Evolutionary conservation across 139 green algal species (phyloP).

Genomic region (Tetraselmis striata): DNA sequence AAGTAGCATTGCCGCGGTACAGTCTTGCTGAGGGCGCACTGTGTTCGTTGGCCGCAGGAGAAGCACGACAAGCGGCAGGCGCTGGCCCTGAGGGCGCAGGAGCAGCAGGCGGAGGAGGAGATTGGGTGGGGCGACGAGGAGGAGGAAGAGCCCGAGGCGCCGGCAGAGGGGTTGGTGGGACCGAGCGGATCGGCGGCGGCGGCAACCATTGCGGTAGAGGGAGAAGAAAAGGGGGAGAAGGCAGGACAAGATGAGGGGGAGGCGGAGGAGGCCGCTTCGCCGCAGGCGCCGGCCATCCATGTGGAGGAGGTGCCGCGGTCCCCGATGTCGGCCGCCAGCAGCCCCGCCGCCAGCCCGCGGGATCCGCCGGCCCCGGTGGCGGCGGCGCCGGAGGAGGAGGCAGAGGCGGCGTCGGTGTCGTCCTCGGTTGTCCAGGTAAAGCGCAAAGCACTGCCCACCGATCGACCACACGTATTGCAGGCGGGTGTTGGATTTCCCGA

Average conservation of each 20-base stretch:
- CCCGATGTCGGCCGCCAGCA: not conserved
- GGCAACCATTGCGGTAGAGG: no score
- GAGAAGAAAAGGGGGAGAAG: no score
- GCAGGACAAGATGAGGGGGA: not conserved
- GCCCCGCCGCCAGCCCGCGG: no score
- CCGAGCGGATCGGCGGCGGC: no score
- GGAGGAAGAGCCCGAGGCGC: not conserved
- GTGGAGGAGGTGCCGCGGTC: not conserved
- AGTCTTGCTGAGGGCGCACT: no score
- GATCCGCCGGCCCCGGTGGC: not conserved
- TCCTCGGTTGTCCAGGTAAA: not conserved
- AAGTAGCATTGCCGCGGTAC: no score
- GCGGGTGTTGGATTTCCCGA: no score
- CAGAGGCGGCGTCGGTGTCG: not conserved
- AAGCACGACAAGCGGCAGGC: slow-evolving; percentile 53
- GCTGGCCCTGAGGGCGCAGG: slow-evolving; percentile 44
- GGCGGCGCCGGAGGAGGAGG: not conserved
- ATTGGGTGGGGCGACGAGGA: slow-evolving; percentile 48
- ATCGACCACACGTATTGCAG: no score
- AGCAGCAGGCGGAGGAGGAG: slow-evolving; percentile 42
- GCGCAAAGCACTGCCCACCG: no score
- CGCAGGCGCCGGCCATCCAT: not conserved
- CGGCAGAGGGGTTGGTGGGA: not conserved
- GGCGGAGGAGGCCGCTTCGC: not conserved
- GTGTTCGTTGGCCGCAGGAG: no score